A percentile compares a stretch with the other conserved stretches of the same genome.
phyloP scores from a whole-genome alignment of 305 asterid species.

The Nicotiana rustica region DNA sequence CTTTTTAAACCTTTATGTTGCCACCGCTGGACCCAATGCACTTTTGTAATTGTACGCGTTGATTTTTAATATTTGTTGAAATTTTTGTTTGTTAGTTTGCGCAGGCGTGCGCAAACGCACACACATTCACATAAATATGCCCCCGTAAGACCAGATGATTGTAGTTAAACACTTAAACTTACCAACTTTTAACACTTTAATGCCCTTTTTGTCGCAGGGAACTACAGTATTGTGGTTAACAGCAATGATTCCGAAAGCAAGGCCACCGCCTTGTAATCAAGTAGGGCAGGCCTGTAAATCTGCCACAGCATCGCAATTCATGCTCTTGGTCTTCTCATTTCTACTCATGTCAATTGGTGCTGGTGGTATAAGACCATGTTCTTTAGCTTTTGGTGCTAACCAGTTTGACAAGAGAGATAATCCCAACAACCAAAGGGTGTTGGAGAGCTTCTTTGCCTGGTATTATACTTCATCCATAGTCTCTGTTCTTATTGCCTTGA shows the following conservation, averaged over 20 bases:
- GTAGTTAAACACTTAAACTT: neutral
- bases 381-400: constrained; percentile 58
- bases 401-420: constrained; percentile 44
- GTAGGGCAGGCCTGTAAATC: constrained; percentile 44
- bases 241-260: constrained; percentile 54
- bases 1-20: neutral
- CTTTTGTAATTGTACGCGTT: neutral
- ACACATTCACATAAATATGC: no score
- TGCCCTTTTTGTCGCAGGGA: constrained; percentile 48
- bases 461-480: constrained; percentile 61
- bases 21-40: neutral
- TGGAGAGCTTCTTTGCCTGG: constrained; percentile 74
- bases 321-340: constrained; percentile 52
- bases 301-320: constrained; percentile 53
- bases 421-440: constrained; percentile 48
- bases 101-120: neutral
- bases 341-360: constrained; percentile 58
- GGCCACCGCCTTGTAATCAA: constrained; percentile 57
- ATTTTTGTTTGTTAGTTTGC: neutral
- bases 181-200: neutral
- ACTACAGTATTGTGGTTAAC: constrained; percentile 65
- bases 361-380: constrained; percentile 52
- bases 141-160: neutral
- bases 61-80: neutral
- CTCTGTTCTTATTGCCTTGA: constrained; percentile 61